phyloP scores from a whole-genome alignment of 1,284 basidiomycete species.

The Moesziomyces globuligerus region DNA sequence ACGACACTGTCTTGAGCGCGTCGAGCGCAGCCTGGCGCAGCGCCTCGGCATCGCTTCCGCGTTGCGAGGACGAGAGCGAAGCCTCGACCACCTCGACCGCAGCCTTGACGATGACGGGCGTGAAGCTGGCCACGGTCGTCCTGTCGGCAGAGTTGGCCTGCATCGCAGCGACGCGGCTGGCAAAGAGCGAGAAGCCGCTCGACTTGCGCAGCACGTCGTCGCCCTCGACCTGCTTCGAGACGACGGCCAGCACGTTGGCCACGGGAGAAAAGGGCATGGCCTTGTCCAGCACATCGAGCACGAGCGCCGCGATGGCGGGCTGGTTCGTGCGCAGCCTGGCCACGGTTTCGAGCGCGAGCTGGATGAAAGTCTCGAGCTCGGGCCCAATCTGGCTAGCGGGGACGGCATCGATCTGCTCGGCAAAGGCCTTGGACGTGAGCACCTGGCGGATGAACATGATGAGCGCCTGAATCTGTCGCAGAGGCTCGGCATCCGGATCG shows the following conservation, averaged over 20 bases:
- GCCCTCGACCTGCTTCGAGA: constrained; percentile 38
- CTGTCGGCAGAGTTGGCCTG: constrained; percentile 24
- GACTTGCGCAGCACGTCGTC: constrained; percentile 24
- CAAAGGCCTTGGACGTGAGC: constrained; percentile 41
- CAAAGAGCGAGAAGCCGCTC: constrained; percentile 49
- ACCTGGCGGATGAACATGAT: constrained; percentile 51
- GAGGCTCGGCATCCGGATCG: constrained; percentile 53
- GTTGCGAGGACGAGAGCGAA: constrained; percentile 13
- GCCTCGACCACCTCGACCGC: constrained; percentile 31
- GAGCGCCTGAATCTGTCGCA: constrained; percentile 54
- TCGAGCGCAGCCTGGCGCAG: constrained; percentile 49
- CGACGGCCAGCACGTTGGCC: constrained; percentile 41
- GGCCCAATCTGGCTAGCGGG: constrained; percentile 20
- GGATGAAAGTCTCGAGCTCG: constrained; percentile 37
- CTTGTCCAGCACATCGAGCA: constrained; percentile 42
- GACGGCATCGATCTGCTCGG: constrained; percentile 23
- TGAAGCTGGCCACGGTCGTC: constrained; percentile 30
- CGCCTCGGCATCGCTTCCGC: constrained; percentile 23
- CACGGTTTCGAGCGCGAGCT: constrained; percentile 29
- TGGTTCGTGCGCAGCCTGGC: constrained; percentile 16
- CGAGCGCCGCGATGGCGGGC: constrained; percentile 22
- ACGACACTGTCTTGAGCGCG: constrained; percentile 45
- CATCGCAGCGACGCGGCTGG: constrained; percentile 47
- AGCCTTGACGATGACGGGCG: constrained; percentile 39
- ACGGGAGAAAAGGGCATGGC: constrained; percentile 54